Evolutionary conservation across 495 filamentous ascomycete species (phyloP).

Genomic region (Terfezia boudieri): DNA sequence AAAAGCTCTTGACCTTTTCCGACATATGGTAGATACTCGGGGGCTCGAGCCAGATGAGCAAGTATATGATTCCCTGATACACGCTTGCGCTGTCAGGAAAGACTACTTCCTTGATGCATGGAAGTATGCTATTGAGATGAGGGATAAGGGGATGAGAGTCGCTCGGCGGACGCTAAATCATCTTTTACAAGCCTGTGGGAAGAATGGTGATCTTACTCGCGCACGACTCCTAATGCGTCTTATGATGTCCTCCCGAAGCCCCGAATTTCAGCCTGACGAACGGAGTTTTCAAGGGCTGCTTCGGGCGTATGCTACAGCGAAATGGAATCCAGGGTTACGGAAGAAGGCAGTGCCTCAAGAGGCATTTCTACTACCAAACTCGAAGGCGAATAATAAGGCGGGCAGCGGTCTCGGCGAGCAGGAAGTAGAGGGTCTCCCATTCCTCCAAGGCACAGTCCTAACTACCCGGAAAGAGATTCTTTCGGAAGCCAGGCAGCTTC

Average conservation of each 20-base stretch:
- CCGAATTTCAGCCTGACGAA: conserved; percentile 8
- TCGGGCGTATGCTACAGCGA: conserved; percentile 14
- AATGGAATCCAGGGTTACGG: not conserved
- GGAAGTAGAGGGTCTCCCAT: conserved; percentile 8
- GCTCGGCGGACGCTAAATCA: conserved; percentile 8
- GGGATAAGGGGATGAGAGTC: conserved; percentile 6
- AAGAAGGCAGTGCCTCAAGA: not conserved
- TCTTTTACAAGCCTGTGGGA: conserved; percentile 16
- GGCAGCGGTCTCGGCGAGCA: not conserved
- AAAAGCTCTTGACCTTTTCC: conserved; percentile 14
- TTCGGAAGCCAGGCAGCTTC: conserved; percentile 7
- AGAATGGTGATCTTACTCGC: conserved; percentile 13
- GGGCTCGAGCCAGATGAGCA: conserved; percentile 6
- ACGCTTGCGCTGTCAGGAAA: conserved; percentile 17
- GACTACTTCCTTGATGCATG: conserved; percentile 16
- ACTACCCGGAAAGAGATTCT: conserved; percentile 9
- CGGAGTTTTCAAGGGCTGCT: conserved; percentile 15
- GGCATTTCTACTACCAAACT: not conserved
- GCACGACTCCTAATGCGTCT: conserved; percentile 16
- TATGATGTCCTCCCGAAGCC: conserved; percentile 9
- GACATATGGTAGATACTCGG: conserved; percentile 15
- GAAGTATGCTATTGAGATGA: conserved; percentile 17
- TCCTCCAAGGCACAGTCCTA: conserved; percentile 10
- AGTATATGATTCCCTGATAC: conserved; percentile 15
- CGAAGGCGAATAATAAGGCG: too few relatives aligned